Conservation (phyloP, 2,329 filamentous ascomycete genomes). For the Phialophora macrospora region DNA sequence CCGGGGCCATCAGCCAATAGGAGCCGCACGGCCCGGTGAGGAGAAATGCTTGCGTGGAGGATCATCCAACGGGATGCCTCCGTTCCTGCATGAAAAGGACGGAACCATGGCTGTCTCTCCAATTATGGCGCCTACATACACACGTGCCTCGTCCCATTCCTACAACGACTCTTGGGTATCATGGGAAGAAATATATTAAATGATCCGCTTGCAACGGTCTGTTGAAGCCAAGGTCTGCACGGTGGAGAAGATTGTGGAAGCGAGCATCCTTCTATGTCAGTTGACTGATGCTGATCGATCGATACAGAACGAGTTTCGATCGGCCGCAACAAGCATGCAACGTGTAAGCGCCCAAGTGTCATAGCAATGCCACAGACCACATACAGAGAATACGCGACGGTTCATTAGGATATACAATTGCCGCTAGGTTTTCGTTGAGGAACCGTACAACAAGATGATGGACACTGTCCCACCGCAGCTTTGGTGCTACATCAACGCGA, state of each 20-base stretch:
- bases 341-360: too few species aligned
- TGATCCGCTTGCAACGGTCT: not conserved
- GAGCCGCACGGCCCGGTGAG: not conserved
- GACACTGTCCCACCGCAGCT: not conserved
- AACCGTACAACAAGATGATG: not conserved
- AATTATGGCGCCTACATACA: not conserved
- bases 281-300: not conserved
- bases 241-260: not conserved
- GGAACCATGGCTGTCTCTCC: not conserved
- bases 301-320: not conserved
- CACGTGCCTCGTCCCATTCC: not conserved
- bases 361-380: not conserved
- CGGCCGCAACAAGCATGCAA: not conserved
- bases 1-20: not conserved
- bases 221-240: not conserved
- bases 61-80: not conserved
- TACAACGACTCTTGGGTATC: not conserved
- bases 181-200: not conserved
- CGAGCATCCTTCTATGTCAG: too few species aligned
- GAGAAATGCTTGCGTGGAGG: not conserved
- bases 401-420: not conserved
- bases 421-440: not conserved
- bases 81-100: slow-evolving; percentile 2
- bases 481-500: not conserved
- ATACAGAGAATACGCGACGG: not conserved